Conservation (phyloP, 2,329 filamentous ascomycete species). For the Dactylellina cionopaga region DNA sequence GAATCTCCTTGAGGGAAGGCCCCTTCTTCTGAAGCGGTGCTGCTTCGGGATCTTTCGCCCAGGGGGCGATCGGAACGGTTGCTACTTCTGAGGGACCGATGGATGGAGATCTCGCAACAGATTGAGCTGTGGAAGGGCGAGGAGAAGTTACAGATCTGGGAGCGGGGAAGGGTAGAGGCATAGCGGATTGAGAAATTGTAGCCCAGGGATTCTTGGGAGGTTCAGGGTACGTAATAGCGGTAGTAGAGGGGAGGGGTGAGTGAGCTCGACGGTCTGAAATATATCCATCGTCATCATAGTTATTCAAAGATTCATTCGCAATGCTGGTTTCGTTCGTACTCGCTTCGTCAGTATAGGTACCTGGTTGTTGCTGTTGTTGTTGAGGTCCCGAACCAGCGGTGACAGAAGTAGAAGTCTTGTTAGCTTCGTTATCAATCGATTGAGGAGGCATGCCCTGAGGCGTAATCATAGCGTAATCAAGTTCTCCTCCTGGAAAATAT, state of each 20-base stretch:
- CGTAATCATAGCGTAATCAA: slow-evolving; percentile 16
- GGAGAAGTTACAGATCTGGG: slow-evolving; percentile 40
- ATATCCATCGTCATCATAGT: slow-evolving; percentile 30
- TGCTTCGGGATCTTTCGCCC: slow-evolving; percentile 84
- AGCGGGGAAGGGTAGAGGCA: slow-evolving; percentile 48
- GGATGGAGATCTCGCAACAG: slow-evolving; percentile 37
- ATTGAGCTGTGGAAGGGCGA: slow-evolving; percentile 45
- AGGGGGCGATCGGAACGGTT: slow-evolving; percentile 83
- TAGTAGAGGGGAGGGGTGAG: not conserved
- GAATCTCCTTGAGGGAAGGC: slow-evolving; percentile 93
- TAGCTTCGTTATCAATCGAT: slow-evolving; percentile 27
- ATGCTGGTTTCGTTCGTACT: slow-evolving; percentile 43
- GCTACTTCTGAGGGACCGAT: slow-evolving; percentile 67
- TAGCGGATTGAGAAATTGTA: slow-evolving; percentile 27
- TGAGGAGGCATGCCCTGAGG: not conserved
- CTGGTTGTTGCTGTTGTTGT: slow-evolving; percentile 26
- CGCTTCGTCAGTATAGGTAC: slow-evolving; percentile 46
- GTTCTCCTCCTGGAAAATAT: slow-evolving; percentile 32
- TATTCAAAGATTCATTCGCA: slow-evolving; percentile 45
- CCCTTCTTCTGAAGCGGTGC: slow-evolving; percentile 76
- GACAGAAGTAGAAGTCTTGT: slow-evolving; percentile 23
- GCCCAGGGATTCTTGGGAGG: slow-evolving; percentile 42
- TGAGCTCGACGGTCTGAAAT: not conserved
- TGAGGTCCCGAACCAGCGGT: slow-evolving; percentile 41
- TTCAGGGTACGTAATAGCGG: slow-evolving; percentile 7